A percentile compares a stretch with the other conserved stretches of the same genome.
Evolutionary conservation across 2,329 filamentous ascomycete genomes (phyloP).

Genomic region (Aspergillus sp.): DNA sequence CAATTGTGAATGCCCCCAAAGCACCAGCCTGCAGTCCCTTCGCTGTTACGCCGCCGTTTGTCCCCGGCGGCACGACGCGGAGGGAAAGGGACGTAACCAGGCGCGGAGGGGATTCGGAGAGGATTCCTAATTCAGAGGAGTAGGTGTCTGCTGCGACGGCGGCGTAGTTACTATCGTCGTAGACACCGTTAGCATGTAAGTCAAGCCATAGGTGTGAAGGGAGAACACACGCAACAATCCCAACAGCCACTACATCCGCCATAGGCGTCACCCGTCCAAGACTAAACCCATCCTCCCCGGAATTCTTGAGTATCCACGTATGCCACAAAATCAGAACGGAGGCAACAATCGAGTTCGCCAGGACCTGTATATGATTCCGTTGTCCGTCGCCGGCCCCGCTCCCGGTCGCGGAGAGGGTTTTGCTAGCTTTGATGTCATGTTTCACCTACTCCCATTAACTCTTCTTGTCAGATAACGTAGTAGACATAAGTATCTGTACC

Average conservation of each 20-base stretch:
- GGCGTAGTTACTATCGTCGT: conserved; percentile 63
- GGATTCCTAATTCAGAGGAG: conserved; percentile 88
- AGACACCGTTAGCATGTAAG: neutral
- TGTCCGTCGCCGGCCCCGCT: conserved; percentile 68
- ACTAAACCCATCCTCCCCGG: conserved; percentile 31
- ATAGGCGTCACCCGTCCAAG: conserved; percentile 18
- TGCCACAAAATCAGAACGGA: conserved; percentile 56
- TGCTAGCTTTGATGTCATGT: conserved; percentile 70
- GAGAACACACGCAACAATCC: conserved; percentile 33
- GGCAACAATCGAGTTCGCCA: conserved; percentile 79
- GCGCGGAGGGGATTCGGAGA: conserved; percentile 67
- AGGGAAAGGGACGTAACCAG: conserved; percentile 76
- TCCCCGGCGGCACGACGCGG: conserved; percentile 76
- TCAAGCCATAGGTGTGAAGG: neutral
- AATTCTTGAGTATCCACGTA: conserved; percentile 33
- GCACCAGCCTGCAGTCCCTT: conserved; percentile 67
- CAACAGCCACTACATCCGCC: conserved; percentile 34
- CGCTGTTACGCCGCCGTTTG: conserved; percentile 83
- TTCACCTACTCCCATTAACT: conserved; percentile 56
- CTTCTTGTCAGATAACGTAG: neutral
- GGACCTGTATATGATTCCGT: conserved; percentile 77
- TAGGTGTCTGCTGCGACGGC: conserved; percentile 90
- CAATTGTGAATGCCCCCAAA: conserved; percentile 63
- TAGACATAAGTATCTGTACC: conserved; percentile 37
- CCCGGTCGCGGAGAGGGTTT: conserved; percentile 73